A percentile compares a stretch with the other conserved stretches of the same genome.
Conservation (phyloP, 1,284 basidiomycete species). For the Phellinidium pouzarii region DNA sequence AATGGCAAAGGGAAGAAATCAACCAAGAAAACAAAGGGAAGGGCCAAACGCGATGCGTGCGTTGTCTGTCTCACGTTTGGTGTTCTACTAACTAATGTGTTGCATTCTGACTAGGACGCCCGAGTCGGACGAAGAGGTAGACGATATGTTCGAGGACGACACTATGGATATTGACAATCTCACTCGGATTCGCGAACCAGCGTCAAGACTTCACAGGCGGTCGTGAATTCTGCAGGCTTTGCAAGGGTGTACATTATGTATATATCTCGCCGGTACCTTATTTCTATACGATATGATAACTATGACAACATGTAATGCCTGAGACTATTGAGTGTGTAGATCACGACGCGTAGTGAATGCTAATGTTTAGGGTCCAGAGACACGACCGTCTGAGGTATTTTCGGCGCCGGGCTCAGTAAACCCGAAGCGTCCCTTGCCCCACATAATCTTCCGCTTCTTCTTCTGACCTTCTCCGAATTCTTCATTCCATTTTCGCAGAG, state of each 20-base stretch:
- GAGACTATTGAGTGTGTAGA: conserved; percentile 10
- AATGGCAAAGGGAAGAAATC: conserved; percentile 28
- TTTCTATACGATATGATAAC: background rate
- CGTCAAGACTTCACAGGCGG: background rate
- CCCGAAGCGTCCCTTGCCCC: conserved; percentile 71
- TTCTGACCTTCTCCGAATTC: conserved; percentile 81
- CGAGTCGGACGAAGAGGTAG: conserved; percentile 26
- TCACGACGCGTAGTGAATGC: conserved; percentile 6
- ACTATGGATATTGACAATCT: conserved; percentile 25
- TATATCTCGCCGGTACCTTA: background rate
- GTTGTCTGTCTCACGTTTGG: background rate
- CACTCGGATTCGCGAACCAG: conserved; percentile 21
- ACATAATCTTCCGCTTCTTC: conserved; percentile 54
- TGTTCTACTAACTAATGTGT: background rate
- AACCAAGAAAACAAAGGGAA: conserved; percentile 25
- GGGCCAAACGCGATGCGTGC: conserved; percentile 20
- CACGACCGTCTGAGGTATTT: conserved; percentile 38
- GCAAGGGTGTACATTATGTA: background rate
- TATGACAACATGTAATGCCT: background rate
- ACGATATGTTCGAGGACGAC: conserved; percentile 30
- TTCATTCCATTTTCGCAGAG: conserved; percentile 86
- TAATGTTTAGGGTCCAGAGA: conserved; percentile 25
- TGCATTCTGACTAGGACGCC: conserved; percentile 9
- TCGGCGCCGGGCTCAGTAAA: conserved; percentile 43
- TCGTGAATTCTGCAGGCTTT: background rate